Evolutionary conservation across 1,284 basidiomycete species (phyloP).

Genomic region (Heterobasidion parviporum): DNA sequence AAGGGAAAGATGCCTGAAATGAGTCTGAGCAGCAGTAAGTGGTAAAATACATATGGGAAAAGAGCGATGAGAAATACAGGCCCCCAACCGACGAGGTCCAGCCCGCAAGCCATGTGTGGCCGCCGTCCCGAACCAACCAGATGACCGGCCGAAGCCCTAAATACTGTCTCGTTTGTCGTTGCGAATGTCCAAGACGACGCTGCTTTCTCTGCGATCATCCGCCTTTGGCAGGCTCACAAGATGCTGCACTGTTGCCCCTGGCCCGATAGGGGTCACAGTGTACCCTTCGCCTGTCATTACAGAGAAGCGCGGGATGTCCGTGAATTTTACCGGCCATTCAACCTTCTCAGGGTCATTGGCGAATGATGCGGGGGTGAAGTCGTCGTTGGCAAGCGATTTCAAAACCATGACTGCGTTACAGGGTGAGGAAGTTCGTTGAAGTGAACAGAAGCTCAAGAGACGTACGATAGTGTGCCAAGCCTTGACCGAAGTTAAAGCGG

Average conservation of each 20-base stretch:
- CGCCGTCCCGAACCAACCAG: too few species aligned
- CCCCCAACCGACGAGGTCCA: too few species aligned
- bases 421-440: not conserved
- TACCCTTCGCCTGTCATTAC: not conserved
- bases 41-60: too few species aligned
- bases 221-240: not conserved
- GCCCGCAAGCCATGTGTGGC: too few species aligned
- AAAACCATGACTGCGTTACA: not conserved
- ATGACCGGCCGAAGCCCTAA: too few species aligned
- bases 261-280: not conserved
- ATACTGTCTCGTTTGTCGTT: too few species aligned
- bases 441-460: not conserved
- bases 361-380: not conserved
- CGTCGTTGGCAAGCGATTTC: not conserved
- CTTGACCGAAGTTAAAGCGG: not conserved
- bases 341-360: not conserved
- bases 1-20: too few species aligned
- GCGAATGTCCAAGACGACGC: too few species aligned
- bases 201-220: too few species aligned
- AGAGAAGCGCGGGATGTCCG: not conserved
- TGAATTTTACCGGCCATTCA: not conserved
- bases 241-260: not conserved
- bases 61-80: too few species aligned
- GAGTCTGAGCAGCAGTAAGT: too few species aligned
- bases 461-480: not conserved